Evolutionary conservation across 176 grass and related monocot species (phyloP), one percentile per base, ranked within the genome.

Genomic region (Themeda triandra): DNA sequence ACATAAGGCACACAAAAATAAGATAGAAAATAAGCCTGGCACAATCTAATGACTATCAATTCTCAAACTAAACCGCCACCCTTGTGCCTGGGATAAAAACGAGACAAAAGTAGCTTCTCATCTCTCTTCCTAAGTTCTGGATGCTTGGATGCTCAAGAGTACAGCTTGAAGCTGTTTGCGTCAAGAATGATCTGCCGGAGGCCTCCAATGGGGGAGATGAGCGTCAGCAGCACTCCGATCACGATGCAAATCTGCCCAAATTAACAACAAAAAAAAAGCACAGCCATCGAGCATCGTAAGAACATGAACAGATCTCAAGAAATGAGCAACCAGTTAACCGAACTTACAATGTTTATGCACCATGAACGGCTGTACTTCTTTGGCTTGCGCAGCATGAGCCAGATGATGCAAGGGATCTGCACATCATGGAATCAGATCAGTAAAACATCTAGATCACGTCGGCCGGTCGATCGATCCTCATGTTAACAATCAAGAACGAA

Each of bases 331-430:
- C 53, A n/a, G 21, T 58, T 7, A 29, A 4, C 2, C 1, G 27
- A 45, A 80, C 62, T 66, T 66, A 80, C 77, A 66, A 66, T 48
- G 70, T 92, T 92, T 31, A 74, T 48, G 53, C 21, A 59, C 87
- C 91, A 92, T 10, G 91, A 69, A 0, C 85, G 56, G 69, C 91
- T 62, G 40, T 70, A 89, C 63, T 62, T 84, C 35, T 64, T 80
- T 0, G 91, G 91, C 69, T 92, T 92, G 10, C 76, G 45, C 69
- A 92, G 54, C 5, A 86, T 82, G 4, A 92, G 91, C 91, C 91
- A 92, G 44, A 92, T 90, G n/a, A 92, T 82, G 91, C 91, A 90
- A 49, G 91, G 91, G 60, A 92, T 80, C 77, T 66, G 77, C 25
- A 17, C 11, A 9, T 28, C 24, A 10, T 46, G 13, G 13, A 46